Percentiles rank a stretch among this genome's conserved stretches.
Evolutionary conservation across 1,139 yeast genomes (phyloP).

Genomic region (Komagataea norvegica): DNA sequence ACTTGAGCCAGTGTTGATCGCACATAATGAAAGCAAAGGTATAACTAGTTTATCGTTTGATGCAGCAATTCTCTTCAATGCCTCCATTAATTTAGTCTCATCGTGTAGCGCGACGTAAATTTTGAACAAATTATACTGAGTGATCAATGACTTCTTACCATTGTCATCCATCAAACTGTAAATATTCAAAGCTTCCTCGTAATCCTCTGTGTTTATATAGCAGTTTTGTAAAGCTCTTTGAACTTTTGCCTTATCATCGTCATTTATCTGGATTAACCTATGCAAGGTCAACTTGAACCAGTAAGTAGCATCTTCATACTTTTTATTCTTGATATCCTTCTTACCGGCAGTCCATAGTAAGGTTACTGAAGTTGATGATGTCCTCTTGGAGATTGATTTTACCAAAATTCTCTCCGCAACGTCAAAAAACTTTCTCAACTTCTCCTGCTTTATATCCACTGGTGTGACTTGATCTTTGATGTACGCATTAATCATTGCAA

Average conservation of each 20-base stretch:
- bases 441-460: conserved; percentile 8
- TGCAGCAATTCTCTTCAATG: conserved; percentile 10
- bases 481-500: conserved; percentile 17
- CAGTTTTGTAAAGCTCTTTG: conserved; percentile 29
- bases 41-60: conserved; percentile 16
- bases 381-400: conserved; percentile 22
- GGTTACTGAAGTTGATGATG: conserved; percentile 27
- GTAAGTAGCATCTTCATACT: conserved; percentile 19
- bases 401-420: conserved; percentile 26
- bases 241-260: conserved; percentile 28
- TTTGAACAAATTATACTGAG: conserved; percentile 30
- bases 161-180: conserved; percentile 18
- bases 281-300: conserved; percentile 30
- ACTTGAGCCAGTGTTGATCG: conserved; percentile 13
- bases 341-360: conserved; percentile 34
- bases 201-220: conserved; percentile 19
- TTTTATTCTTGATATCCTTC: conserved; percentile 19
- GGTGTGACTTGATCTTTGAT: conserved; percentile 11
- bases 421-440: conserved; percentile 21
- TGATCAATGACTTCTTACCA: conserved; percentile 21
- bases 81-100: conserved; percentile 9
- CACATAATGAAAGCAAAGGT: conserved; percentile 23
- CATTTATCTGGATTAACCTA: conserved; percentile 23
- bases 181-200: conserved; percentile 16
- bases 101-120: conserved; percentile 18